Conservation (phyloP, 345 rosid species). For the Eucalyptus urophylla region DNA sequence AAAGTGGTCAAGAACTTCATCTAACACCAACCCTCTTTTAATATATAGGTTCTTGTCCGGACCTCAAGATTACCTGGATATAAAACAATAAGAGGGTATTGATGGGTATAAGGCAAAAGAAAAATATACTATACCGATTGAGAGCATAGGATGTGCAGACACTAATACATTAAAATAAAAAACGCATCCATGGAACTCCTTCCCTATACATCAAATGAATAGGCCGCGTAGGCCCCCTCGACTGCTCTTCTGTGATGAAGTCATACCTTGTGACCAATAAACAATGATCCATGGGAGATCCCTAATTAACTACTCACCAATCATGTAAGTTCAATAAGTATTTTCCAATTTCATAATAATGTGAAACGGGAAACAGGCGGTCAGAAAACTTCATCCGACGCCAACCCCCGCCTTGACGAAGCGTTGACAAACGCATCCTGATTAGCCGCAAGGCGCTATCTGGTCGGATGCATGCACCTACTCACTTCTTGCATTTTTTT, state of each 20-base stretch:
- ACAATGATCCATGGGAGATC: not conserved
- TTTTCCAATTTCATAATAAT: too few species aligned
- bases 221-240: too few species aligned
- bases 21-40: not conserved
- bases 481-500: not conserved
- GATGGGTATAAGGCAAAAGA: rapidly evolving
- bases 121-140: too few species aligned
- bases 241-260: too few species aligned
- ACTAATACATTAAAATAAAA: too few species aligned
- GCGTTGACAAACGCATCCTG: not conserved
- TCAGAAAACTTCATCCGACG: not conserved
- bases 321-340: too few species aligned
- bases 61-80: rapidly evolving
- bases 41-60: not conserved
- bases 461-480: not conserved
- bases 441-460: not conserved
- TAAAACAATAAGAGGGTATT: too few species aligned
- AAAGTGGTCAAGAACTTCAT: not conserved
- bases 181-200: not conserved
- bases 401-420: not conserved
- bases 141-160: rapidly evolving
- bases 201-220: not conserved
- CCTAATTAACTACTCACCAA: not conserved
- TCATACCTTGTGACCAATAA: not conserved
- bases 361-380: too few species aligned